phyloP scores from a whole-genome alignment of 345 rosid genomes.

The Eutrema heterophyllum region DNA sequence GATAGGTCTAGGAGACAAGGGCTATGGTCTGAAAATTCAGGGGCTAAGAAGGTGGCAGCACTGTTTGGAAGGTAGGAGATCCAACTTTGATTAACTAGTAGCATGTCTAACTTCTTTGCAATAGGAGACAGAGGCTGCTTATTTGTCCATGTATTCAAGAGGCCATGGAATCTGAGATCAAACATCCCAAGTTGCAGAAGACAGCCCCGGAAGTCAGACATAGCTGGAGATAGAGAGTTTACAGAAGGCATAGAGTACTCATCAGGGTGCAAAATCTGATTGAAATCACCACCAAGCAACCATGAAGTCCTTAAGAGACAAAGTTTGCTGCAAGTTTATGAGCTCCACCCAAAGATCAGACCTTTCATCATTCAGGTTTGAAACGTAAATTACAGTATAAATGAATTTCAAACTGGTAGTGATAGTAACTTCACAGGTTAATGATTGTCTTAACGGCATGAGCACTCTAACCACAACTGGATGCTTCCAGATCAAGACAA shows the following conservation, averaged over 20 bases:
- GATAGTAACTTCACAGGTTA: too few species aligned
- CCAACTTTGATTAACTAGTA: background rate
- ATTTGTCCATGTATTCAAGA: background rate
- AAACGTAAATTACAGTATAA: background rate
- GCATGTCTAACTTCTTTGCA: background rate
- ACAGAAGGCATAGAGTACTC: background rate
- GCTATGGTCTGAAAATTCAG: background rate
- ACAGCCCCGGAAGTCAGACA: background rate
- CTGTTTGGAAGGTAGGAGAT: background rate
- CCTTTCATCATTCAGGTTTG: background rate
- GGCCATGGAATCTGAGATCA: background rate
- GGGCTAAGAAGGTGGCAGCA: background rate
- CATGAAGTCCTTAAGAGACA: background rate
- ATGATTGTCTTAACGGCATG: too few species aligned
- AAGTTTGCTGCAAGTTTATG: background rate
- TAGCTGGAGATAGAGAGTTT: fast-evolving
- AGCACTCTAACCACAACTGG: too few species aligned
- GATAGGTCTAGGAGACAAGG: background rate
- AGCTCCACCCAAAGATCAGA: background rate
- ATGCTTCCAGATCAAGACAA: too few species aligned
- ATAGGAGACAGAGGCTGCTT: background rate
- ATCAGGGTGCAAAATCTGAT: background rate
- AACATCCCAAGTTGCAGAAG: background rate
- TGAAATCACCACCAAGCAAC: background rate
- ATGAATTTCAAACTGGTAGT: too few species aligned